Conservation (phyloP, 129 eudicot genomes). For the Rutidosis leptorrhynchoides region DNA sequence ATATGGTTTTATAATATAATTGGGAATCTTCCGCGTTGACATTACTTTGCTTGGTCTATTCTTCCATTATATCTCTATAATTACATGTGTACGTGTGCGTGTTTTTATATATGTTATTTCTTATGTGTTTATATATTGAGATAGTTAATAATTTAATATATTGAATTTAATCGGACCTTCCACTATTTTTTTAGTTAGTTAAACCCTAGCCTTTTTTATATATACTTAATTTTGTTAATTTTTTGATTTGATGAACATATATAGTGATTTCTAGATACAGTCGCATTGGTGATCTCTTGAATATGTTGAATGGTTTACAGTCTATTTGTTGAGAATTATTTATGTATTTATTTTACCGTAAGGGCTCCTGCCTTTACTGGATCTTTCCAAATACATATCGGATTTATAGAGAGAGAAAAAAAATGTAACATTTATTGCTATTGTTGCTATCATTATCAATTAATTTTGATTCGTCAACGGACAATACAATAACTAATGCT, state of each 20-base stretch:
- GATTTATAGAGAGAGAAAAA: no score
- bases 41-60: conserved; percentile 57
- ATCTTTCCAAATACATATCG: background rate
- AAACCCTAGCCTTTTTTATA: background rate
- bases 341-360: background rate
- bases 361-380: conserved; percentile 1
- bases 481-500: no score
- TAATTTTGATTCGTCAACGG: no score
- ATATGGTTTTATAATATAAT: no score
- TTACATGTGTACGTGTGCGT: background rate
- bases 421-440: background rate
- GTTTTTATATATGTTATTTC: background rate
- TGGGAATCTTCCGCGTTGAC: conserved; percentile 63
- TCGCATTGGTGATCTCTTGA: conserved; percentile 15
- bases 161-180: conserved; percentile 11
- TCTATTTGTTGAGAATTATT: conserved; percentile 1
- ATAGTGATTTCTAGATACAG: conserved; percentile 5
- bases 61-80: background rate
- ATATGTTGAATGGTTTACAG: background rate
- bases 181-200: conserved; percentile 4
- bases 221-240: background rate
- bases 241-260: background rate
- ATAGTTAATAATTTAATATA: no score
- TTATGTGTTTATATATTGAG: background rate
- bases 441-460: no score